phyloP scores from a whole-genome alignment of 2,329 filamentous ascomycete species.

The Neonectria punicea region DNA sequence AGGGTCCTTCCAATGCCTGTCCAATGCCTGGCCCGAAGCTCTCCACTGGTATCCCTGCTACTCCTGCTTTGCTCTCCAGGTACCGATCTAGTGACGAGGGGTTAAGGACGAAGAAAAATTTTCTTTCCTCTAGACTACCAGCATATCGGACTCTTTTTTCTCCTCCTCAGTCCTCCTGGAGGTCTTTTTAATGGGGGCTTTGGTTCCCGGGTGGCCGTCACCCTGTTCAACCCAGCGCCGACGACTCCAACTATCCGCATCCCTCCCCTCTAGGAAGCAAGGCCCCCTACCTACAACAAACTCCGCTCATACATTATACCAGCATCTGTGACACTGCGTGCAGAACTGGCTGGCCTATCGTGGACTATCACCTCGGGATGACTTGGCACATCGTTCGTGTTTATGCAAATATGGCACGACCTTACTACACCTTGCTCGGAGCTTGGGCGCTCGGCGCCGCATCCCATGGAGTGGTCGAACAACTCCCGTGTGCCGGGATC shows the following conservation, averaged over 20 bases:
- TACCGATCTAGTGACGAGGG: slow-evolving; percentile 23
- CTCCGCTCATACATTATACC: neutral
- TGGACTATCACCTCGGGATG: neutral
- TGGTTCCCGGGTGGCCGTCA: neutral
- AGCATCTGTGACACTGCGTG: neutral
- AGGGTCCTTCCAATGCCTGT: slow-evolving; percentile 10
- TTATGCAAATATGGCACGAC: slow-evolving; percentile 39
- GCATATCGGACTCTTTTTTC: neutral
- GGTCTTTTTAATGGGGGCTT: neutral
- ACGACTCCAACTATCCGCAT: too few relatives aligned
- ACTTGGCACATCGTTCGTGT: neutral
- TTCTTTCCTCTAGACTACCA: slow-evolving; percentile 1
- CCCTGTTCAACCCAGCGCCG: neutral
- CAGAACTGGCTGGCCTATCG: neutral
- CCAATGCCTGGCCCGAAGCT: slow-evolving; percentile 3
- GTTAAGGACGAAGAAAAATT: slow-evolving; percentile 15
- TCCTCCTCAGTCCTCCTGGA: neutral
- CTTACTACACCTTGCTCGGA: slow-evolving; percentile 6
- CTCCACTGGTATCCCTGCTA: slow-evolving; percentile 13
- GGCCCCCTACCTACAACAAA: neutral
- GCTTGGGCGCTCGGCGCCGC: slow-evolving; percentile 2
- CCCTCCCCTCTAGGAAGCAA: neutral
- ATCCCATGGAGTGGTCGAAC: neutral
- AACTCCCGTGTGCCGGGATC: slow-evolving; percentile 6
- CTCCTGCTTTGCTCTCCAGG: slow-evolving; percentile 17